These are phyloP conservation scores for Meredithiella fracta DNA, from an alignment of 2,329 filamentous ascomycete genomes.

Conservation along the genomic window DNA sequence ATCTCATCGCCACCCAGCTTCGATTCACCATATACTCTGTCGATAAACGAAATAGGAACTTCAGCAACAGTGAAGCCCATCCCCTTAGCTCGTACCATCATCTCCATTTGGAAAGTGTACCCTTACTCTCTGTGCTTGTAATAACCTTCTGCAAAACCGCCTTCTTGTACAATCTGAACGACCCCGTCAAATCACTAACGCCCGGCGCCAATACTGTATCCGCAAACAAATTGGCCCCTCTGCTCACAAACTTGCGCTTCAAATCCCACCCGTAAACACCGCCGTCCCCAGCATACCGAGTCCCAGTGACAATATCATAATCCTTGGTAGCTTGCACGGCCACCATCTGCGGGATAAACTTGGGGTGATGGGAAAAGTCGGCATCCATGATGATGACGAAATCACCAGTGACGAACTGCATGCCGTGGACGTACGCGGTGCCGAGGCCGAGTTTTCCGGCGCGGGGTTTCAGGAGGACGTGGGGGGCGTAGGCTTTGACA, in stretches of 20 bases:
- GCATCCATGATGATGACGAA: constrained; percentile 99
- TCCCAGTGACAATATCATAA: constrained; percentile 95
- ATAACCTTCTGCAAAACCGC: constrained; percentile 80
- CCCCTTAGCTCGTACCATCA: constrained; percentile 94
- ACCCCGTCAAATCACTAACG: constrained; percentile 88
- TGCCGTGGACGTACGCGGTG: constrained; percentile 87
- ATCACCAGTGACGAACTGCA: constrained; percentile 81
- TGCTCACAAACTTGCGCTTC: constrained; percentile 68
- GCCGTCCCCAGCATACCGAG: constrained; percentile 73
- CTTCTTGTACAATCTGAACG: constrained; percentile 90
- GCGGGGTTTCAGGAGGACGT: constrained; percentile 72
- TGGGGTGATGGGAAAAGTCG: constrained; percentile 97
- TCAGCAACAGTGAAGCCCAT: constrained; percentile 91
- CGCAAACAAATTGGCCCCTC: constrained; percentile 86
- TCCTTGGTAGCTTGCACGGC: constrained; percentile 55
- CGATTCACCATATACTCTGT: constrained; percentile 84
- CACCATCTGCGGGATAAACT: constrained; percentile 95
- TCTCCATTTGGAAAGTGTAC: constrained; percentile 99
- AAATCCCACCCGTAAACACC: constrained; percentile 96
- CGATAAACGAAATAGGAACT: constrained; percentile 92
- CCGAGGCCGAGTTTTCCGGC: constrained; percentile 93
- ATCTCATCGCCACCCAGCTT: constrained; percentile 94
- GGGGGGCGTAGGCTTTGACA: constrained; percentile 63
- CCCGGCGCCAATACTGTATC: constrained; percentile 86
- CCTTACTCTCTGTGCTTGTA: constrained; percentile 83